Percentiles rank a stretch among this genome's conserved stretches.
phyloP scores from a whole-genome alignment of 1,139 yeast species.

The Blastobotrys ciferrii region DNA sequence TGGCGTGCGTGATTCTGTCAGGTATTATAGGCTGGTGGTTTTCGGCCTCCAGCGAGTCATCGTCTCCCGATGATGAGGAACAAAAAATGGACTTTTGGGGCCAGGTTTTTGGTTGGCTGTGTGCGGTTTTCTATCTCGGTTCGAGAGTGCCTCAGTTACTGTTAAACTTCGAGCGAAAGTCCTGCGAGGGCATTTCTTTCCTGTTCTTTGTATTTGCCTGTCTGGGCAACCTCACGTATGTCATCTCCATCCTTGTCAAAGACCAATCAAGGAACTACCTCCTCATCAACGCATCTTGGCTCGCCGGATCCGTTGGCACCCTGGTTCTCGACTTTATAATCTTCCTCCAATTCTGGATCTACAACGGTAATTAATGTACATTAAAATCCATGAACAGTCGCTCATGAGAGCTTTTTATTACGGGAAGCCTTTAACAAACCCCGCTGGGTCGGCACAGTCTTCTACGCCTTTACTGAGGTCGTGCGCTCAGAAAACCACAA shows the following conservation, averaged over 20 bases:
- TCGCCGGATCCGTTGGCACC: slow-evolving; percentile 89
- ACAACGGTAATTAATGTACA: slow-evolving; percentile 47
- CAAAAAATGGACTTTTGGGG: slow-evolving; percentile 68
- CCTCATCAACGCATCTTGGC: slow-evolving; percentile 85
- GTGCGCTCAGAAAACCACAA: no score
- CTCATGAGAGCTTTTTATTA: no score
- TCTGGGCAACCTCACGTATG: slow-evolving; percentile 86
- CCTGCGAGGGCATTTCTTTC: slow-evolving; percentile 91
- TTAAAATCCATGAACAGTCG: not conserved
- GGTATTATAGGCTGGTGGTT: slow-evolving; percentile 88
- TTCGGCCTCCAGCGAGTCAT: slow-evolving; percentile 35
- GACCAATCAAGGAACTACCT: slow-evolving; percentile 68
- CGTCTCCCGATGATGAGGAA: slow-evolving; percentile 18
- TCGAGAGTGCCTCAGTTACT: slow-evolving; percentile 88
- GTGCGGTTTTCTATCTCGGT: slow-evolving; percentile 82
- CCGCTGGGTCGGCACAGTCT: no score
- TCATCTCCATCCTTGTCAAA: slow-evolving; percentile 70
- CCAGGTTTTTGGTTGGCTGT: slow-evolving; percentile 87
- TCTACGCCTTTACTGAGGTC: no score
- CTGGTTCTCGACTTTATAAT: slow-evolving; percentile 77
- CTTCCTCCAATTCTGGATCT: slow-evolving; percentile 81
- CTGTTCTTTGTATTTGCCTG: slow-evolving; percentile 92
- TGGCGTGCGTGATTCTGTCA: slow-evolving; percentile 63
- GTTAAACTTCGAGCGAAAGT: slow-evolving; percentile 76
- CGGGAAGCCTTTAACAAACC: no score